These are phyloP conservation scores for Chytriomyces hyalinus DNA, from an alignment of 192 early-diverging fungal genomes.

Conservation along the genomic window DNA sequence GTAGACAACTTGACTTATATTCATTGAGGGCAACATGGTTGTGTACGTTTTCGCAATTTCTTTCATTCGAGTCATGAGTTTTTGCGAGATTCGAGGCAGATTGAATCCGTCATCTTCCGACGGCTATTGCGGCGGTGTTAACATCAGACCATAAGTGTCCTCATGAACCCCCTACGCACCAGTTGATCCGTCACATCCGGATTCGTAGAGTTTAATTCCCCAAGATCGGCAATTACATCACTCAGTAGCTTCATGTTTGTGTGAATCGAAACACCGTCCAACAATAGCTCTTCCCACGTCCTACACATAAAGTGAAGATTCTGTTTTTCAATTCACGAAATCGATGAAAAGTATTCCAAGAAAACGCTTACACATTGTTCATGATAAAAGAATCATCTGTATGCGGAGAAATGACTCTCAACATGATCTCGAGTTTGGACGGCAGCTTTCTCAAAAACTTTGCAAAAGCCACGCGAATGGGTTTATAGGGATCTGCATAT, in stretches of 20 bases:
- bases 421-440: slow-evolving; percentile 39
- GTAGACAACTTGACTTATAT: slow-evolving; percentile 52
- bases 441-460: slow-evolving; percentile 51
- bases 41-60: slow-evolving; percentile 46
- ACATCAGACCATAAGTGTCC: neutral
- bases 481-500: slow-evolving; percentile 55
- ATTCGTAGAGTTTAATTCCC: slow-evolving; percentile 30
- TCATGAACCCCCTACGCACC: slow-evolving; percentile 23
- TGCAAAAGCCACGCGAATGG: slow-evolving; percentile 52
- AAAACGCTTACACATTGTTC: slow-evolving; percentile 36
- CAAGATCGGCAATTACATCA: slow-evolving; percentile 48
- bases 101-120: slow-evolving; percentile 60
- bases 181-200: slow-evolving; percentile 34
- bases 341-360: neutral
- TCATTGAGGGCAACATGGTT: slow-evolving; percentile 39
- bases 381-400: slow-evolving; percentile 55
- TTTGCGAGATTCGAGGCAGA: slow-evolving; percentile 55
- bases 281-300: slow-evolving; percentile 58
- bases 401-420: slow-evolving; percentile 51
- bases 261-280: slow-evolving; percentile 44
- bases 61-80: slow-evolving; percentile 57
- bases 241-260: slow-evolving; percentile 50
- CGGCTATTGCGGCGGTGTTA: slow-evolving; percentile 28
- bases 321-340: neutral
- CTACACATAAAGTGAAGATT: neutral